phyloP scores from a whole-genome alignment of 805 yeast species.

The Lipomyces yamadae region DNA sequence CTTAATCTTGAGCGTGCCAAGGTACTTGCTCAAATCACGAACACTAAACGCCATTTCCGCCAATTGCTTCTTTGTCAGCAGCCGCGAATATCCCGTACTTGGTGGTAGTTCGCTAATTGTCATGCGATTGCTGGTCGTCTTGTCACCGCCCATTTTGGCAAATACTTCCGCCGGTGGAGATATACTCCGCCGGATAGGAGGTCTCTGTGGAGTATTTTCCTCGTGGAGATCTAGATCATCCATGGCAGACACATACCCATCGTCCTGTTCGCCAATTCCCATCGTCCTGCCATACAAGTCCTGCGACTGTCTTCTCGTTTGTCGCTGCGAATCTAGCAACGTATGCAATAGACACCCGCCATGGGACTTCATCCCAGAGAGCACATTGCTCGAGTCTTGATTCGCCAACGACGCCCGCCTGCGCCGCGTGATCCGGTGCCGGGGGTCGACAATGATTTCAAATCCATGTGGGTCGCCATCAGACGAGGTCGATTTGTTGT shows the following conservation, averaged over 20 bases:
- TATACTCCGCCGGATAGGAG: conserved; percentile 2
- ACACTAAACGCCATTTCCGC: conserved; percentile 44
- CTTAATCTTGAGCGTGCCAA: conserved; percentile 50
- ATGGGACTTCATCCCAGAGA: conserved; percentile 15
- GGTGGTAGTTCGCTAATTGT: conserved; percentile 2
- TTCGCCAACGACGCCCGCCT: conserved; percentile 29
- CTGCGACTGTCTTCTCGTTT: conserved; percentile 25
- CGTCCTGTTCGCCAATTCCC: neutral
- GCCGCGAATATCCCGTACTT: conserved; percentile 27
- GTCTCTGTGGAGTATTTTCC: neutral
- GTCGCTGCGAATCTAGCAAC: conserved; percentile 33
- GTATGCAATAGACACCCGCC: conserved; percentile 34
- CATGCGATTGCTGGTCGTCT: too few relatives aligned
- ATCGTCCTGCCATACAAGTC: neutral
- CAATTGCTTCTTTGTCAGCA: conserved; percentile 41
- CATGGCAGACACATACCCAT: conserved; percentile 8
- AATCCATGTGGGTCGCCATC: conserved; percentile 12
- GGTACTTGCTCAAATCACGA: conserved; percentile 43
- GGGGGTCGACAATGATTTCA: conserved; percentile 28
- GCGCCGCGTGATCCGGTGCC: conserved; percentile 14
- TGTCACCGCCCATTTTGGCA: neutral
- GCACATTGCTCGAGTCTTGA: neutral
- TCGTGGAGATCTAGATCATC: neutral
- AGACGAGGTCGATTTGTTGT: conserved; percentile 6
- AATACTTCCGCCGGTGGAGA: conserved; percentile 12